Evolutionary conservation across 2,329 filamentous ascomycete species (phyloP), one percentile per base, ranked within the genome.

Genomic region (Aspergillus sclerotialis): DNA sequence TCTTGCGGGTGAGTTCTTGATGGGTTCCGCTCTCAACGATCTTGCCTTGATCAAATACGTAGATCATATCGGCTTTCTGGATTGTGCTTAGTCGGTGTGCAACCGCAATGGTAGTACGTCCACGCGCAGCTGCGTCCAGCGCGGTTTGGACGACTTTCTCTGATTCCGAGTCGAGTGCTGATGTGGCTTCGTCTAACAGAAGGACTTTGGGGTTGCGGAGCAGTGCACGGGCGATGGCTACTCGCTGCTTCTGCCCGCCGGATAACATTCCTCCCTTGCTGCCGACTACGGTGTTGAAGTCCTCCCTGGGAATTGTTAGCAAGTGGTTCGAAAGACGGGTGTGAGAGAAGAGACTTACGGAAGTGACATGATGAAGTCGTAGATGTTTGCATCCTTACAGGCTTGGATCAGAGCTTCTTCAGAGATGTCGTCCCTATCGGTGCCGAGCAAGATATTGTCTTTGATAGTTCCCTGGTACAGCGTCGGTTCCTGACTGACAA

Each of bases 401-500:
- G 85, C 89, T 51, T 80, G 76, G 35, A 84, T 73, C 33, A 96
- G 72, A 2, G 75, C 74, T 37, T 81, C 78, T 38, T 95, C 87
- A 0, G 77, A 63, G 1, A 92, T 74, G 17, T 80, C 70, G 5
- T 82, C 76, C 9, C 72, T 67, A 6, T 82, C 68, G 25, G 78
- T 78, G 28, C 88, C 87, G 2, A 96, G 75, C 4, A 94, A 64
- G 42, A 96, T 87, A 56, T 96, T 96, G 21, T 96, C 89, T 45
- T 75, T 77, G 51, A 98, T 86, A 0, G 83, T 89, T 28, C 90
- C 92, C 59, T 94, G 88, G 63, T 95, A 98, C 0, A 98, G 67
- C 0, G 90, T 94, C 0, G 92, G 90, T 58, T 96, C 92, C 56
- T 96, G 92, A 21, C 83, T 88, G 10, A 98, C 90, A 7, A 98